Evolutionary conservation across 257 asterid genomes (phyloP).

Genomic region (Ilex aquifolium): DNA sequence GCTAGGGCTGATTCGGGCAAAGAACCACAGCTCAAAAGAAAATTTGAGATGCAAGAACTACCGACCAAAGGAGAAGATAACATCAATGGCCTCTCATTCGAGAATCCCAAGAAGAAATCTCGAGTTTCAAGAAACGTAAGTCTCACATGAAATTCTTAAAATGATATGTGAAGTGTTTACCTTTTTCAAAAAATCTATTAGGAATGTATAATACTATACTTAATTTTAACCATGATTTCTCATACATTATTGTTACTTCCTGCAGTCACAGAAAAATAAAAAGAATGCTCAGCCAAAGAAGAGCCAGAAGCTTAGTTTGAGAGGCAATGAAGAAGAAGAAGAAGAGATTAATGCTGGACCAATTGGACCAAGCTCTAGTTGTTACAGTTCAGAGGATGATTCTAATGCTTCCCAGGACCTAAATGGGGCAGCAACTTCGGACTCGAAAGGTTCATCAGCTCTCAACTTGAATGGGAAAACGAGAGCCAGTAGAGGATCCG

Average conservation of each 20-base stretch:
- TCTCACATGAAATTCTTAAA: neutral
- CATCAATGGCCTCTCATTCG: conserved; percentile 11
- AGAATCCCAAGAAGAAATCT: conserved; percentile 42
- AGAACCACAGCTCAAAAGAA: conserved; percentile 45
- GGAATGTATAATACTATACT: no score
- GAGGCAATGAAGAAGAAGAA: conserved; percentile 25
- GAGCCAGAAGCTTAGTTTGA: conserved; percentile 32
- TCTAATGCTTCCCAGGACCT: conserved; percentile 24
- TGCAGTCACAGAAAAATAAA: conserved; percentile 36
- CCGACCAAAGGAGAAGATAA: conserved; percentile 1
- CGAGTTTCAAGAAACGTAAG: conserved; percentile 51
- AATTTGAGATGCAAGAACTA: conserved; percentile 4
- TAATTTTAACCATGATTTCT: conserved; percentile 2
- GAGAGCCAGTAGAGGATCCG: conserved; percentile 43
- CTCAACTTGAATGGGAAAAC: conserved; percentile 22
- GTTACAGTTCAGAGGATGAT: conserved; percentile 47
- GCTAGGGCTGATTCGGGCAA: conserved; percentile 10
- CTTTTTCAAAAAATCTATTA: no score
- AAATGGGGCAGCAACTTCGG: conserved; percentile 13
- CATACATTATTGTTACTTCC: conserved; percentile 6
- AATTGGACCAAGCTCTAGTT: conserved; percentile 34
- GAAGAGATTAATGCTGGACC: conserved; percentile 19
- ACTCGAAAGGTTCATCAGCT: conserved; percentile 10
- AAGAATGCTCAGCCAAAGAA: conserved; percentile 26
- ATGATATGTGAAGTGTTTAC: neutral